Evolutionary conservation across 23 red algal species (phyloP), one percentile per base, ranked within the genome.

Genomic region (Gracilaria gracilis): DNA sequence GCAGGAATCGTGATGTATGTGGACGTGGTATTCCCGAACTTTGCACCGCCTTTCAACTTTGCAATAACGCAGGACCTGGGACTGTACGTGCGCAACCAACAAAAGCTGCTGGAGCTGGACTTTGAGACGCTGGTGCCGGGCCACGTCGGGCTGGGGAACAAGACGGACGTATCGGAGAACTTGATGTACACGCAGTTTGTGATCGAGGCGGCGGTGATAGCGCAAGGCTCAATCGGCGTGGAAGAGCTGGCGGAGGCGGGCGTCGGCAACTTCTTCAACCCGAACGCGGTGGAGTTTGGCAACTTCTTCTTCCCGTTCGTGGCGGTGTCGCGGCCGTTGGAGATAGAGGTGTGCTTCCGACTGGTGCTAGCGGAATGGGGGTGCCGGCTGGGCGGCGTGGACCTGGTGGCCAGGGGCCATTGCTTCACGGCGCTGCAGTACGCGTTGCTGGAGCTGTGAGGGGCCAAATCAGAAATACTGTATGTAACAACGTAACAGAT

Each of bases 291-390:
- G 8, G 75, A 67, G 51, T 94, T 75, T 40, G 81, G 91, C 11
- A 94, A 94, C 61, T 19, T 44, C 8, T 80, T 64, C 23, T 86
- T 80, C 48, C 27, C 67, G 28, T 35, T 87, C 15, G 24, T 87
- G n/a, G 17, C 4, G 1, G 77, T 87, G 3, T 3, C 27, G 3
- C 67, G 73, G 19, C 29, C 33, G 91, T 38, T 88, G 32, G 48
- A 81, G 53, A 67, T 42, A 4, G 81, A 86, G 16, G 32, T 6
- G 42, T 93, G 90, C 37, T 71, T 57, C 46, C 54, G 61, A 4
- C 48, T 58, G 15, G 82, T 93, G 6, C 20, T 93, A 14, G 44
- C 17, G 31, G 84, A 76, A n/a, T 93, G 90, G 90, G 90, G 90
- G 19, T 93, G 90, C 46, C 72, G 48, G 12, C 62, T 93, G 24